Percentiles rank a stretch among this genome's conserved stretches.
Conservation (phyloP, 2,329 filamentous ascomycete genomes). For the Phaeophleospora eucalypticola region DNA sequence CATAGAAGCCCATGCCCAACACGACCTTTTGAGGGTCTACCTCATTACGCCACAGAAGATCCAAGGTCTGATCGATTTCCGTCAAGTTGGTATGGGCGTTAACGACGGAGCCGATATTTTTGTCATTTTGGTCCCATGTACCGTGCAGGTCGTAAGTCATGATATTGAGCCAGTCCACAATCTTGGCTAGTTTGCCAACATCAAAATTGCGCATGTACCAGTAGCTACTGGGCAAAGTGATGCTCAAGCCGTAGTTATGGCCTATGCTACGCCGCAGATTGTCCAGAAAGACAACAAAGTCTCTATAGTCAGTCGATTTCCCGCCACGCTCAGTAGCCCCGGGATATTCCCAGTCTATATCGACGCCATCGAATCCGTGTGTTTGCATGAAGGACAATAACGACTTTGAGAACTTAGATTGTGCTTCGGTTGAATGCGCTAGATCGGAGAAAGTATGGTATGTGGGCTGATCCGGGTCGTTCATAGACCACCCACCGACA, state of each 20-base stretch:
- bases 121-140: neutral
- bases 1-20: slow-evolving; percentile 48
- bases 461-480: slow-evolving; percentile 35
- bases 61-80: slow-evolving; percentile 40
- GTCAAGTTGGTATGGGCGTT: slow-evolving; percentile 31
- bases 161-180: slow-evolving; percentile 17
- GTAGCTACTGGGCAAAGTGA: slow-evolving; percentile 28
- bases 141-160: slow-evolving; percentile 11
- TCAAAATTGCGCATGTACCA: slow-evolving; percentile 22
- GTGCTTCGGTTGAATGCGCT: neutral
- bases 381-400: neutral
- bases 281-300: slow-evolving; percentile 35
- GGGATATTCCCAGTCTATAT: slow-evolving; percentile 23
- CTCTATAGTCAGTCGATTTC: slow-evolving; percentile 33
- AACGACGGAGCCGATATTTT: slow-evolving; percentile 31
- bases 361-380: slow-evolving; percentile 15
- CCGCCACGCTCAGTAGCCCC: slow-evolving; percentile 36
- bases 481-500: slow-evolving; percentile 43
- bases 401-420: neutral
- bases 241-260: slow-evolving; percentile 29
- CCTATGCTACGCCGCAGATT: slow-evolving; percentile 34
- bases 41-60: slow-evolving; percentile 46
- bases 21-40: slow-evolving; percentile 41
- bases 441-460: neutral
- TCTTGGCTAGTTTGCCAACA: slow-evolving; percentile 2